These are phyloP conservation scores for Solanum infundibuliforme DNA, from an alignment of 257 asterid species.

Conservation along the genomic window DNA sequence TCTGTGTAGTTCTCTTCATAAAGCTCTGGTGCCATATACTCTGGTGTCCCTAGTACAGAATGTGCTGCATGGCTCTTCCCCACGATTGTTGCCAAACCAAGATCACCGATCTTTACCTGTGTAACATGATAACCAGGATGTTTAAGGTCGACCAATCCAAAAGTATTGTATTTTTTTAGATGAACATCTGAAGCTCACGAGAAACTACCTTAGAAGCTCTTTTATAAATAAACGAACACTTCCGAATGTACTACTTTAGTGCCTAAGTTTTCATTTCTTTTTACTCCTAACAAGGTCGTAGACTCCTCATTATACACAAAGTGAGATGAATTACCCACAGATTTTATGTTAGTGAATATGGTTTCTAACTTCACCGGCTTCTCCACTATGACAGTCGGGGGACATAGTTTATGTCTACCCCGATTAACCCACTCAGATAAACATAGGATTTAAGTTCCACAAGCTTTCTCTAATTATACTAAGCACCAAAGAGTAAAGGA, in stretches of 20 bases:
- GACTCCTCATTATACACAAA: background rate
- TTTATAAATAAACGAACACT: background rate
- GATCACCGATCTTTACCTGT: conserved; percentile 21
- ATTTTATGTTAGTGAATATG: background rate
- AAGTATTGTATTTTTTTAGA: background rate
- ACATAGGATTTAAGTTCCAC: background rate
- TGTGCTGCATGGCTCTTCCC: conserved; percentile 22
- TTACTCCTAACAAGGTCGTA: background rate
- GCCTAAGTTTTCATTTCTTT: background rate
- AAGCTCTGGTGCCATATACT: conserved; percentile 26
- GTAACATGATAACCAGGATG: background rate
- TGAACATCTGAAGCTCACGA: background rate
- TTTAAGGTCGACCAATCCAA: background rate
- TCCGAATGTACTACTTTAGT: background rate
- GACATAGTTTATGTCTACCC: background rate
- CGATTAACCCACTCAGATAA: background rate
- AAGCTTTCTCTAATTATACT: background rate
- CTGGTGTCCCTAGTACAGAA: conserved; percentile 13
- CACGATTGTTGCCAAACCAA: conserved; percentile 19
- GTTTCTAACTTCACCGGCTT: background rate
- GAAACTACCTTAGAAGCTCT: background rate
- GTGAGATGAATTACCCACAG: background rate
- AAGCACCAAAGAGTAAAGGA: background rate
- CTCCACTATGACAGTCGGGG: background rate
- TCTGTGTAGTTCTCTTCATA: conserved; percentile 23